These are phyloP conservation scores for Xylariales sp. DNA, from an alignment of 2,329 filamentous ascomycete genomes.

Conservation along the genomic window DNA sequence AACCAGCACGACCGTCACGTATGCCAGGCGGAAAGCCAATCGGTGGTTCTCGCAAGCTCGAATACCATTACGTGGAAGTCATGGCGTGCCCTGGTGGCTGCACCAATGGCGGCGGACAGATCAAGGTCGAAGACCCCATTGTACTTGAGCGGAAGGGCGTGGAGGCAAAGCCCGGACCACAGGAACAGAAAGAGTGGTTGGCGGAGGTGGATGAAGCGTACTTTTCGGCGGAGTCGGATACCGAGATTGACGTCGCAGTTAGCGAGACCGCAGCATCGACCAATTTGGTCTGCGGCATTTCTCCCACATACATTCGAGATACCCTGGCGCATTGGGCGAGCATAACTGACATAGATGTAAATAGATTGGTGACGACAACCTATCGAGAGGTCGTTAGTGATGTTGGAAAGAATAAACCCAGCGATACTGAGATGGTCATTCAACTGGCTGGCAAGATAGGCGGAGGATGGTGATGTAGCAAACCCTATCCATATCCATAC, in stretches of 20 bases:
- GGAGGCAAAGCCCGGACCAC: conserved; percentile 57
- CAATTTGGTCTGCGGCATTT: conserved; percentile 60
- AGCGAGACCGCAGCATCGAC: conserved; percentile 23
- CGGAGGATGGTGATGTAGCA: conserved; percentile 72
- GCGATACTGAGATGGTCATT: conserved; percentile 75
- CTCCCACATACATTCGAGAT: conserved; percentile 59
- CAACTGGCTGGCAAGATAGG: conserved; percentile 87
- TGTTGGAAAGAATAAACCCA: conserved; percentile 70
- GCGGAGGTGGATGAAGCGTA: conserved; percentile 83
- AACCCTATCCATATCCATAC: conserved; percentile 11
- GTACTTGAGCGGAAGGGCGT: conserved; percentile 45
- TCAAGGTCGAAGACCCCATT: conserved; percentile 79
- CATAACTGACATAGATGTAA: conserved; percentile 64
- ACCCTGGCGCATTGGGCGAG: conserved; percentile 72
- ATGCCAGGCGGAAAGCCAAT: conserved; percentile 71
- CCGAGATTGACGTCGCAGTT: conserved; percentile 17
- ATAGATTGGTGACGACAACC: conserved; percentile 75
- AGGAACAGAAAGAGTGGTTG: conserved; percentile 84
- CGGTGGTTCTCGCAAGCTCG: conserved; percentile 52
- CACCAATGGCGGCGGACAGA: conserved; percentile 94
- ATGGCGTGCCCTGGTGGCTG: conserved; percentile 99
- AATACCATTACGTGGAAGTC: conserved; percentile 93
- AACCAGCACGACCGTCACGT: conserved; percentile 71
- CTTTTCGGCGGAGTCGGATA: conserved; percentile 60
- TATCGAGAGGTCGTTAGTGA: conserved; percentile 93